Conservation (phyloP, 2,329 filamentous ascomycete genomes). For the Lachnellula suecica region DNA sequence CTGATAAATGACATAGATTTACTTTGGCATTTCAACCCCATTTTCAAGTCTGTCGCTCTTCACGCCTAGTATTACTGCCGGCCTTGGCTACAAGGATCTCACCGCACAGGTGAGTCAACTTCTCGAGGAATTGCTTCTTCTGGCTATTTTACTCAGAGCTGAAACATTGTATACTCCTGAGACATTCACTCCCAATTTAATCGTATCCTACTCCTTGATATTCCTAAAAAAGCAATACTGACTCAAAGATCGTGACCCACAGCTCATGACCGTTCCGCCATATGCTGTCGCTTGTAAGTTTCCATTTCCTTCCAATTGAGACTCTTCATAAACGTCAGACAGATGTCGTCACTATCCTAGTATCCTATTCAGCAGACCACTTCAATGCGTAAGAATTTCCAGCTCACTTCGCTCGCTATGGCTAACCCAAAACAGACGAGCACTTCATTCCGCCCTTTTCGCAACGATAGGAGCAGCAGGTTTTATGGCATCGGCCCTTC, state of each 20-base stretch:
- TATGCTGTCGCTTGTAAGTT: conserved; percentile 57
- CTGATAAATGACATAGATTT: conserved; percentile 35
- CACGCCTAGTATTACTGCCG: conserved; percentile 64
- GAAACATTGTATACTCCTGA: too few species aligned
- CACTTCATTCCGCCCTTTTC: conserved; percentile 48
- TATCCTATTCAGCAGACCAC: conserved; percentile 61
- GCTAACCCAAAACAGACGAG: conserved; percentile 34
- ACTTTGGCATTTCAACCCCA: conserved; percentile 51
- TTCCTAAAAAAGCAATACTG: too few species aligned
- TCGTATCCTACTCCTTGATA: too few species aligned
- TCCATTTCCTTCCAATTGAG: neutral
- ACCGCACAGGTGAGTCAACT: too few species aligned
- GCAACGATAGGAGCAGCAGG: conserved; percentile 51
- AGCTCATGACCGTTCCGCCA: conserved; percentile 66
- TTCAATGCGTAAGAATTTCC: conserved; percentile 45
- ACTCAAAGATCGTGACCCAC: too few species aligned
- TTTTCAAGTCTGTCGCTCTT: conserved; percentile 60
- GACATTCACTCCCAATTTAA: too few species aligned
- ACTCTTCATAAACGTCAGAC: neutral
- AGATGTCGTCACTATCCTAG: conserved; percentile 44
- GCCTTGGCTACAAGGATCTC: conserved; percentile 54
- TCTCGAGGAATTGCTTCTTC: too few species aligned
- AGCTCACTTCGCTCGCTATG: neutral
- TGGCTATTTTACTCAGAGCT: too few species aligned
- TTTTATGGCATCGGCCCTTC: conserved; percentile 62